These are phyloP conservation scores for Apiotrichum brassicae DNA, from an alignment of 1,284 basidiomycete species.

Conservation along the genomic window DNA sequence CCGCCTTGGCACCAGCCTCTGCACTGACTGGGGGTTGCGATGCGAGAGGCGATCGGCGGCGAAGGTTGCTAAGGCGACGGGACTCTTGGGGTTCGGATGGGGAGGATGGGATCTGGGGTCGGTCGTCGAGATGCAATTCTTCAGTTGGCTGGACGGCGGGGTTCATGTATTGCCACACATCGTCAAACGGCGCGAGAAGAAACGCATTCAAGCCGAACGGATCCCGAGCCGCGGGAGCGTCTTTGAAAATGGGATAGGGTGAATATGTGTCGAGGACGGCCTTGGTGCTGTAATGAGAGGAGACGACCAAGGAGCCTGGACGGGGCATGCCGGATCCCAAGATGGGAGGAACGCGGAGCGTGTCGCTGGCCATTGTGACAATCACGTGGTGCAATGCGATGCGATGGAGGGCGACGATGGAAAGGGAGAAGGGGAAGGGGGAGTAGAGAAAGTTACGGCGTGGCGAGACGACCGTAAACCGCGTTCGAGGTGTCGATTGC, in stretches of 20 bases:
- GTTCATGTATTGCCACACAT: slow-evolving; percentile 32
- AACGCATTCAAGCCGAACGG: slow-evolving; percentile 38
- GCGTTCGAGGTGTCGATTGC: no score
- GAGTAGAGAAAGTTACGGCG: no score
- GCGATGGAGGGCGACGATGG: background rate
- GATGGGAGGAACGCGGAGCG: slow-evolving; percentile 5
- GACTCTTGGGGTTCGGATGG: slow-evolving; percentile 1
- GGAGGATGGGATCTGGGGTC: slow-evolving; percentile 2
- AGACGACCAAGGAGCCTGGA: slow-evolving; percentile 1
- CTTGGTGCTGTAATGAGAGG: slow-evolving; percentile 1
- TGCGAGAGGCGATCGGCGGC: slow-evolving; percentile 18
- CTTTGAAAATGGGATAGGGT: slow-evolving; percentile 37
- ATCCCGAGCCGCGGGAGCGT: slow-evolving; percentile 20
- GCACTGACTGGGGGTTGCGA: slow-evolving; percentile 26
- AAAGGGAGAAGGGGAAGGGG: background rate
- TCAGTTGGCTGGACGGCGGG: slow-evolving; percentile 15
- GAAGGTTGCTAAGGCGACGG: slow-evolving; percentile 4
- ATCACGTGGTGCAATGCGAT: no score
- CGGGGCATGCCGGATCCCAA: slow-evolving; percentile 1
- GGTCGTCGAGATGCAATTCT: slow-evolving; percentile 2
- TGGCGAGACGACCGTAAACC: no score
- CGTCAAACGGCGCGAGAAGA: slow-evolving; percentile 35
- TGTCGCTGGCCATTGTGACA: slow-evolving; percentile 5
- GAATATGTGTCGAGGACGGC: slow-evolving; percentile 27
- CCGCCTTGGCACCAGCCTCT: slow-evolving; percentile 4